These are phyloP conservation scores for Lodderomyces orthopsilosis DNA, from an alignment of 1,139 yeast genomes.

Conservation along the genomic window DNA sequence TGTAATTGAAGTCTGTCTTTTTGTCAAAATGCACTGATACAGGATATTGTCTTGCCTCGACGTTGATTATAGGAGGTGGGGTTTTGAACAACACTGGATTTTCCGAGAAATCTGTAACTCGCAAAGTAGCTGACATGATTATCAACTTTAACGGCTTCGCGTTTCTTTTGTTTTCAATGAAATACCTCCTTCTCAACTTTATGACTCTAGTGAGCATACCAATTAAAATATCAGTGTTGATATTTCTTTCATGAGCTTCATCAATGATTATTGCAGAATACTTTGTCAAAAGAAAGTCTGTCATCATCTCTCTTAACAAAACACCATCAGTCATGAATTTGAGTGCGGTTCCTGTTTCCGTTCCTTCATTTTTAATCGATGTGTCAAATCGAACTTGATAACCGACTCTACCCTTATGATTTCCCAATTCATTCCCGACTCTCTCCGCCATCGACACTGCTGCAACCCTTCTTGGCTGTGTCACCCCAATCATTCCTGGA, in stretches of 20 bases:
- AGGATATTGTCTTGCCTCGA: constrained; percentile 95
- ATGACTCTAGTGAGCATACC: constrained; percentile 93
- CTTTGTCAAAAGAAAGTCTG: constrained; percentile 73
- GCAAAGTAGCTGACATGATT: constrained; percentile 92
- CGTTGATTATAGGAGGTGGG: constrained; percentile 87
- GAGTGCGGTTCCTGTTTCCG: constrained; percentile 59
- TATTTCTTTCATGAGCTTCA: constrained; percentile 97
- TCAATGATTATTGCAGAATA: constrained; percentile 88
- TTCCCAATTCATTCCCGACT: constrained; percentile 80
- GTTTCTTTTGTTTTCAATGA: constrained; percentile 43
- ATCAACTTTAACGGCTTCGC: constrained; percentile 64
- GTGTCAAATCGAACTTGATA: constrained; percentile 92
- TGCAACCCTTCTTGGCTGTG: constrained; percentile 98
- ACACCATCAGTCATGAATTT: constrained; percentile 99
- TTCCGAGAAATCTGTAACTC: constrained; percentile 91
- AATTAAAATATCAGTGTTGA: constrained; percentile 91
- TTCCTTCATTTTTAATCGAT: constrained; percentile 54
- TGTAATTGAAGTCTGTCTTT: constrained; percentile 71
- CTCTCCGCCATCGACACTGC: constrained; percentile 97
- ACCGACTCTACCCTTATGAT: constrained; percentile 74
- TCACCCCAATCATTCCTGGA: constrained; percentile 93
- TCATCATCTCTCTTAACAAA: constrained; percentile 84
- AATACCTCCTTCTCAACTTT: constrained; percentile 62
- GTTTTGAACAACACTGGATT: constrained; percentile 64
- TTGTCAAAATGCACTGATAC: constrained; percentile 90